Evolutionary conservation across 2,329 filamentous ascomycete species (phyloP).

Genomic region (Exophiala alcalophila): DNA sequence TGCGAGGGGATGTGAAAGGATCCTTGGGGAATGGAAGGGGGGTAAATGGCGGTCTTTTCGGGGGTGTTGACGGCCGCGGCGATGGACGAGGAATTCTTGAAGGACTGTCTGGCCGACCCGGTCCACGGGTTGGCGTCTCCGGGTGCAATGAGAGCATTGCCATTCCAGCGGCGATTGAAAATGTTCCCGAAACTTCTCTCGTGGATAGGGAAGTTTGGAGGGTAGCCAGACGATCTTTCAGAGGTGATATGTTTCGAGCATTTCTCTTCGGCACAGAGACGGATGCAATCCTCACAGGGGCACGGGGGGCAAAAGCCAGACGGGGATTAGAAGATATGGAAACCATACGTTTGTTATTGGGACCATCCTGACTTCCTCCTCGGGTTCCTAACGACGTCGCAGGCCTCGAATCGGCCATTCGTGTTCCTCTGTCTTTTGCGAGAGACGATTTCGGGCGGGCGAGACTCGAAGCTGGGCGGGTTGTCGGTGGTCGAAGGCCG

Average conservation of each 20-base stretch:
- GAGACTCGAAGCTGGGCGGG: slow-evolving; percentile 36
- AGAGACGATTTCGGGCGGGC: slow-evolving; percentile 53
- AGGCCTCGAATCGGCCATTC: slow-evolving; percentile 42
- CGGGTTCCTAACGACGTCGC: slow-evolving; percentile 44
- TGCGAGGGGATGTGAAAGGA: slow-evolving; percentile 33
- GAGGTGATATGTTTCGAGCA: slow-evolving; percentile 14
- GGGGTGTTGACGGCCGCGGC: slow-evolving; percentile 33
- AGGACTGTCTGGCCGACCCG: slow-evolving; percentile 22
- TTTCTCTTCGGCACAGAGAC: slow-evolving; percentile 17
- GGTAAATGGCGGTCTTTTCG: slow-evolving; percentile 36
- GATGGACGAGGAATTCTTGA: slow-evolving; percentile 26
- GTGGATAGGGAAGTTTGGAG: too few relatives aligned
- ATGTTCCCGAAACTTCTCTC: slow-evolving; percentile 12
- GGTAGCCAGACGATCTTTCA: too few relatives aligned
- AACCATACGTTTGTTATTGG: slow-evolving; percentile 54
- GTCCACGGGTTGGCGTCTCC: slow-evolving; percentile 9
- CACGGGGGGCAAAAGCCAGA: slow-evolving; percentile 22
- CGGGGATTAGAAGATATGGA: slow-evolving; percentile 36
- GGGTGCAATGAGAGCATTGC: slow-evolving; percentile 32
- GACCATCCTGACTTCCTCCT: slow-evolving; percentile 37
- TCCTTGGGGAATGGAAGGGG: slow-evolving; percentile 35
- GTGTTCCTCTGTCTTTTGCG: slow-evolving; percentile 49
- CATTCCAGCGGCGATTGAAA: slow-evolving; percentile 22
- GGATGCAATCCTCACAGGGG: slow-evolving; percentile 17
- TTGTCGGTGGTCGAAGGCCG: slow-evolving; percentile 47